phyloP scores from a whole-genome alignment of 2,329 filamentous ascomycete genomes.

The Alternaria alternata region DNA sequence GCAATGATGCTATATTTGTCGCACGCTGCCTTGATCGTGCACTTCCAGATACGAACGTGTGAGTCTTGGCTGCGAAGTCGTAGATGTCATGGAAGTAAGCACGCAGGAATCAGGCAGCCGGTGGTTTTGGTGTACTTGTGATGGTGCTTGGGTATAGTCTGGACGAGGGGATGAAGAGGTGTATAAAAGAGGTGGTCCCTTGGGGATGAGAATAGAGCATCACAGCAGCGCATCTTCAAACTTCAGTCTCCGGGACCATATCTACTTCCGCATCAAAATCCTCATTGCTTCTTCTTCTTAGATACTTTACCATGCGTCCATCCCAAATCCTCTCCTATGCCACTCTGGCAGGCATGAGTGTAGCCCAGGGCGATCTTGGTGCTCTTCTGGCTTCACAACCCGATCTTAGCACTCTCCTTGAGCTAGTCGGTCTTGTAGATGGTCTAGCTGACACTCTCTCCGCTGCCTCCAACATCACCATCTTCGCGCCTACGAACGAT shows the following conservation, averaged over 20 bases:
- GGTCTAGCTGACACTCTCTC: slow-evolving; percentile 51
- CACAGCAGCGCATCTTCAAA: neutral
- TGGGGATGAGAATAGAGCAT: neutral
- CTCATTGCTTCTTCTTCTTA: neutral
- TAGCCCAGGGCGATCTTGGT: slow-evolving; percentile 43
- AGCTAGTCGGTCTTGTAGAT: slow-evolving; percentile 50
- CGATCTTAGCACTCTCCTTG: slow-evolving; percentile 44
- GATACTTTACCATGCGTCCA: slow-evolving; percentile 27
- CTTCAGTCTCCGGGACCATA: neutral
- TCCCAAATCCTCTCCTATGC: slow-evolving; percentile 25
- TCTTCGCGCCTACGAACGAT: slow-evolving; percentile 65
- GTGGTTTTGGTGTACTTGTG: neutral
- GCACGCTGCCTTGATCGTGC: neutral
- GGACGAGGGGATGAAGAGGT: neutral
- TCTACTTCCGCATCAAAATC: neutral
- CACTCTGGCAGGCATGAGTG: slow-evolving; percentile 30
- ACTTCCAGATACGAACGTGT: neutral
- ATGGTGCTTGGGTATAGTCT: neutral
- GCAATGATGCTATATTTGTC: neutral
- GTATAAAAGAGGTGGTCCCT: neutral
- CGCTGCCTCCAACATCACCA: slow-evolving; percentile 60
- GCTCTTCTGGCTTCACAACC: slow-evolving; percentile 41
- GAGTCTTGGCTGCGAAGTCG: slow-evolving; percentile 9
- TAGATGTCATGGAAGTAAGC: slow-evolving; percentile 15
- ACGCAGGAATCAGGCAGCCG: neutral